Conservation (phyloP, 345 rosid species). For the Euphorbia tirucalli region DNA sequence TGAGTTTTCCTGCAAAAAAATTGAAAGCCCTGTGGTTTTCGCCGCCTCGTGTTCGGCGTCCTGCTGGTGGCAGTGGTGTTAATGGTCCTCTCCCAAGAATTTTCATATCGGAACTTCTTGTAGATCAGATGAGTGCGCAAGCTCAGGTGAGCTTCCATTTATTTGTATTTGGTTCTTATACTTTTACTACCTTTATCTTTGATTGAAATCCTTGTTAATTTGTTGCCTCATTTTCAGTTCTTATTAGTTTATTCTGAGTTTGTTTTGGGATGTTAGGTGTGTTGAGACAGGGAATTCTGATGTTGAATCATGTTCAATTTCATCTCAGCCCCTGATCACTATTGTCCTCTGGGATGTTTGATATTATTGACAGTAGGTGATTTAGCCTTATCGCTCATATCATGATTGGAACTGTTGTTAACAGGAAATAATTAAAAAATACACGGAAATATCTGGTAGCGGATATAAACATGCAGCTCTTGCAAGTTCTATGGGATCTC, state of each 20-base stretch:
- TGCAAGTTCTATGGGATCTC: constrained; percentile 76
- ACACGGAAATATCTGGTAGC: constrained; percentile 48
- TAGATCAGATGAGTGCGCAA: constrained; percentile 67
- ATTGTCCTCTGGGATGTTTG: neutral
- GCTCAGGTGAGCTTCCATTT: constrained; percentile 50
- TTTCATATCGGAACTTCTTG: constrained; percentile 91
- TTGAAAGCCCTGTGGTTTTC: constrained; percentile 92
- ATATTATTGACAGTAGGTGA: neutral
- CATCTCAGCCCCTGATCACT: too few relatives aligned
- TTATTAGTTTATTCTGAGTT: too few relatives aligned
- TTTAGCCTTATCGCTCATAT: neutral
- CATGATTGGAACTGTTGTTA: constrained; percentile 12
- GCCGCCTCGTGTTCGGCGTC: constrained; percentile 50
- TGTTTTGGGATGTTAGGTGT: too few relatives aligned
- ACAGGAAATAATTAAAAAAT: constrained; percentile 75
- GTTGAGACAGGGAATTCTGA: too few relatives aligned
- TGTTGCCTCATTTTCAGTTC: too few relatives aligned
- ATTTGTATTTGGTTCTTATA: neutral
- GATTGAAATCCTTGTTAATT: neutral
- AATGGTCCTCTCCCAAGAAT: constrained; percentile 81
- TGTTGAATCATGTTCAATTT: too few relatives aligned
- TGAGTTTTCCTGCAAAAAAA: constrained; percentile 88
- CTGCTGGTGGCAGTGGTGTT: constrained; percentile 49
- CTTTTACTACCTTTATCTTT: neutral
- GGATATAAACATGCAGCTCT: constrained; percentile 69